Base-by-base conservation (phyloP, 2,329 filamentous ascomycete species). In the Camillea tinctor region DNA sequence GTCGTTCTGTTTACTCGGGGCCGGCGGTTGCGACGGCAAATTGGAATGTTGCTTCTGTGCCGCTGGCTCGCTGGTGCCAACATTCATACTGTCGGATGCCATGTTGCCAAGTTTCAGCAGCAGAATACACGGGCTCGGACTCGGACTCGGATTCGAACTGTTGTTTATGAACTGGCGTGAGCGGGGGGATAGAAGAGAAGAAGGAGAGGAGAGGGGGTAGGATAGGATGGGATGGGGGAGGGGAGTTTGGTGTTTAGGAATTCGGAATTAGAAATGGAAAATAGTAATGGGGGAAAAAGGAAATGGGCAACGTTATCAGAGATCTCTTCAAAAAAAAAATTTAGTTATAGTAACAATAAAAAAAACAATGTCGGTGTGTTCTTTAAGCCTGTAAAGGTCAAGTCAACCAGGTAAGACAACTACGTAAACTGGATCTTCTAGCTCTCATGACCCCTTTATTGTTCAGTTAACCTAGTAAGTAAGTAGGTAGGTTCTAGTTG, bases 21-120 rank as follows among this genome's bases (percentile, higher is more conserved):
- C 57, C 36, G 65, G 64, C 52, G 60, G 22, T 51, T 65, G 65
- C 59, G 64, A 62, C 20, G 64, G 59, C 30, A 63, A 64, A n/a
- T 64, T 59, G 15, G 58, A 52, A 48, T 59, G 62, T 26, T 59
- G 60, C 48, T 59, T 49, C 50, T 55, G 59, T 52, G 55, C 61
- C 52, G 56, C 55, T 50, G 30, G 20, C 30, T 60, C 62, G 55
- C 62, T 58, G 53, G 50, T 59, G 52, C 57, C 50, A 13, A 60
- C 26, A 58, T 64, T 58, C 64, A 64, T 66, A 49, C 52, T 30
- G 26, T 11, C 60, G 50, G 54, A 24, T 48, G 62, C 55, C 58
- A 64, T 64, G 24, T 54, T 24, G 59, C 30, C 22, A 17, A 36
- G 21, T 50, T 40, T 17, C 21, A 13, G 51, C 24, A 23, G 7